Conservation (phyloP, 2,329 filamentous ascomycete genomes). For the Akanthomyces lecanii region DNA sequence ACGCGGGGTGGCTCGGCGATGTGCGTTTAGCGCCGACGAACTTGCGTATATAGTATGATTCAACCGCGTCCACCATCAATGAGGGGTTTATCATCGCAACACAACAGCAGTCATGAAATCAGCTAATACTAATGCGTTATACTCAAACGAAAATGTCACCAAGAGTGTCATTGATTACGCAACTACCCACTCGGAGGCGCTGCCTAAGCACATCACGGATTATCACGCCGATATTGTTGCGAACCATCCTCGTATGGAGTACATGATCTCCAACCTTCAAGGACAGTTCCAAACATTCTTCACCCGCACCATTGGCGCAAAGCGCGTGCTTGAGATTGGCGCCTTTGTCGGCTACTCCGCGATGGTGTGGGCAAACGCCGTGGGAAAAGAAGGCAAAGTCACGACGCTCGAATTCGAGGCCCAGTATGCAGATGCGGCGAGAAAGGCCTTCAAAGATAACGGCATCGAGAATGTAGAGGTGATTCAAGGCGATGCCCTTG, state of each 20-base stretch:
- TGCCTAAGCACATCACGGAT: conserved; percentile 39
- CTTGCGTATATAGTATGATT: background rate
- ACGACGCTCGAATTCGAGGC: conserved; percentile 42
- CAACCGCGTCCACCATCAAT: background rate
- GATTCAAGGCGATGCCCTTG: conserved; percentile 41
- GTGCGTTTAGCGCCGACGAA: conserved; percentile 4
- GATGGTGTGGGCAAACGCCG: conserved; percentile 38
- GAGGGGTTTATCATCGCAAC: background rate
- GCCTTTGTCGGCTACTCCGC: conserved; percentile 40
- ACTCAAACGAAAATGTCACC: conserved; percentile 39
- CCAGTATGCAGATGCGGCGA: conserved; percentile 40
- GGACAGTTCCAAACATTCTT: conserved; percentile 33
- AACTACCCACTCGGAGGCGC: conserved; percentile 35
- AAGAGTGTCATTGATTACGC: conserved; percentile 41
- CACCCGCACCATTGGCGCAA: conserved; percentile 34
- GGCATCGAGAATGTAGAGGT: conserved; percentile 44
- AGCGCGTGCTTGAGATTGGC: conserved; percentile 39
- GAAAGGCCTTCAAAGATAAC: conserved; percentile 35
- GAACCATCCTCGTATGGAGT: conserved; percentile 23
- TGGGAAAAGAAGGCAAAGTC: conserved; percentile 36
- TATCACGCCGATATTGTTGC: conserved; percentile 32
- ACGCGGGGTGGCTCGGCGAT: conserved; percentile 8
- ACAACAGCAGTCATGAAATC: conserved; percentile 33
- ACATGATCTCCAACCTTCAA: conserved; percentile 35
- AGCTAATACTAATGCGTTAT: conserved; percentile 35